Percentiles rank a stretch among this genome's conserved stretches.
These are phyloP conservation scores for Rhododendron kiyosumense DNA, from an alignment of 148 eudicot species.

Conservation along the genomic window DNA sequence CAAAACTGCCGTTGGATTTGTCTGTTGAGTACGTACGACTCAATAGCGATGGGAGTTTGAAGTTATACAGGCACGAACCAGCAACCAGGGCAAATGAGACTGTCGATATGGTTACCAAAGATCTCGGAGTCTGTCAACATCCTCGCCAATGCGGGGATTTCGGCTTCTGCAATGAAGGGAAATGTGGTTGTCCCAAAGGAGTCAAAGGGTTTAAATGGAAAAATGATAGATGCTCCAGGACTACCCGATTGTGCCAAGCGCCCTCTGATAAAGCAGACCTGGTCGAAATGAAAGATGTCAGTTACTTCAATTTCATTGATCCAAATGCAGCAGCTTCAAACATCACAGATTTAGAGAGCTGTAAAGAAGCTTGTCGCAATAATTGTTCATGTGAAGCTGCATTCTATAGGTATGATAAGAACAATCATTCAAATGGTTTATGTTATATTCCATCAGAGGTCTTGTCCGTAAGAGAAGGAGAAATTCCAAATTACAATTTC, in stretches of 20 bases:
- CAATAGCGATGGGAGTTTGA: background rate
- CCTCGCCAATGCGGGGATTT: slow-evolving; percentile 2
- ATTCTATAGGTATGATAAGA: background rate
- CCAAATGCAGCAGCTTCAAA: background rate
- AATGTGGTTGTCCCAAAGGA: background rate
- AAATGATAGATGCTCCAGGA: background rate
- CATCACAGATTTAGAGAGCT: background rate
- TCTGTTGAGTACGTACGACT: slow-evolving; percentile 6
- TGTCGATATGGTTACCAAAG: background rate
- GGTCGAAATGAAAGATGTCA: background rate
- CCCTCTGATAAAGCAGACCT: background rate
- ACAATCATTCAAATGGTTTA: background rate
- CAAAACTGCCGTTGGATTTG: background rate
- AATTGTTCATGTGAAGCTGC: slow-evolving; percentile 10
- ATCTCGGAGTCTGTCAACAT: slow-evolving; percentile 9
- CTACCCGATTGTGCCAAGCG: background rate
- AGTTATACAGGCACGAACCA: background rate
- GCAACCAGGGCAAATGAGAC: background rate
- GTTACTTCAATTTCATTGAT: slow-evolving; percentile 14
- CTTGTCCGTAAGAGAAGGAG: slow-evolving; percentile 5
- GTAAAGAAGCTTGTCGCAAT: background rate
- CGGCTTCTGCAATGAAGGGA: background rate
- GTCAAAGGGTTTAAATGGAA: background rate
- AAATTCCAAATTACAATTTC: slow-evolving; percentile 10
- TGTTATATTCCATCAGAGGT: slow-evolving; percentile 10